Evolutionary conservation across 257 asterid genomes (phyloP), one percentile per base, ranked within the genome.

Genomic region (Solanum corneliomulleri): DNA sequence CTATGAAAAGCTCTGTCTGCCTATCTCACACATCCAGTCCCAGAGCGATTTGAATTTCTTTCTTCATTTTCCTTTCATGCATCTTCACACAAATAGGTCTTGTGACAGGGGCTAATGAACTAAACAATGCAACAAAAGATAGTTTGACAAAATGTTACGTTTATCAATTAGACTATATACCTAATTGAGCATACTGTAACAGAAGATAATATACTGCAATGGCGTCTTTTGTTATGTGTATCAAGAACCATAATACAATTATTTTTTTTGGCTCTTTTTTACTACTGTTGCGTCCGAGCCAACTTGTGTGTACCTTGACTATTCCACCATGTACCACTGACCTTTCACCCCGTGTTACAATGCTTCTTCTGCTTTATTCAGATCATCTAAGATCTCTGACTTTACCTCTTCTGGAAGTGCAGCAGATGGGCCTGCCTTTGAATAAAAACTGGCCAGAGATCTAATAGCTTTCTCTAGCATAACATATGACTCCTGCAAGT

Each of bases 361-460:
- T 88, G 27, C 91, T 42, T 91, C 94, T 89, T 95, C 96, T 7
- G 98, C 99, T 25, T 86, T 85, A 86, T 70, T 88, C 29, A 95
- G 91, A 88, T 94, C 93, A 29, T 89, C 85, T 66, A 95, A 83
- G 69, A 96, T 93, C 83, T 95, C 98, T 14, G 91, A 81, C 91
- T 90, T 95, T 62, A 95, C 90, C 70, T 91, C 91, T 90, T 92
- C 96, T 5, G 98, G 97, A 15, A 95, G 94, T 35, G 93, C 41
- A 21, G 98, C 98, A 16, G 98, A 95, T 31, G 98, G 98, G 6
- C 99, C 99, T 2, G 98, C 98, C 86, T 92, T 94, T 2, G 99
- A 93, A 94, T 95, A 97, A 87, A 95, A 95, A 86, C 89, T 64
- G 39, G 98, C 98, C 18, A 97, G 95, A 69, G 98, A 71, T 88